Evolutionary conservation across 1,284 basidiomycete genomes (phyloP).

Genomic region (Cryptococcus maquisensis): DNA sequence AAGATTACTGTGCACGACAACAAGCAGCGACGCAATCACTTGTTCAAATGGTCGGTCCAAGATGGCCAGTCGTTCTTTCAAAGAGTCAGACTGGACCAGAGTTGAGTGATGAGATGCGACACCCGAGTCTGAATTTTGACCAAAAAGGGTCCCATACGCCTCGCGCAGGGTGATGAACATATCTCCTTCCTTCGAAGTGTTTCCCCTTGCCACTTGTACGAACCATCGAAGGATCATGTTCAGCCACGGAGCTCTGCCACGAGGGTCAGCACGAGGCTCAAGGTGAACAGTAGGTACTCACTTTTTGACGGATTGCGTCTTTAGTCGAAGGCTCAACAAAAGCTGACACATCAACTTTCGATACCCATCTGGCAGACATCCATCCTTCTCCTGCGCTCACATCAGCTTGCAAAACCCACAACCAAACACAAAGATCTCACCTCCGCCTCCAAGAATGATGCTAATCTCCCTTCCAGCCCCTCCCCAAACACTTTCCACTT

Average conservation of each 20-base stretch:
- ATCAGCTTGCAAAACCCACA: neutral
- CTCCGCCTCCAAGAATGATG: constrained; percentile 60
- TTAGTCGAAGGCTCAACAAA: constrained; percentile 20
- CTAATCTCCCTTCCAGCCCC: constrained; percentile 59
- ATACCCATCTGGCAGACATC: constrained; percentile 23
- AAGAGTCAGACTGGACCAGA: neutral
- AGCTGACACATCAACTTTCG: constrained; percentile 29
- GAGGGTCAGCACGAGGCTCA: neutral
- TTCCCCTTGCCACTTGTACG: constrained; percentile 1
- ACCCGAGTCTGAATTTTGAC: neutral
- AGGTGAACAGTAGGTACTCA: neutral
- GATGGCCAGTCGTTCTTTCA: neutral
- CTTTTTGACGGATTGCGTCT: constrained; percentile 20
- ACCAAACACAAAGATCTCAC: constrained; percentile 44
- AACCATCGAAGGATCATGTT: constrained; percentile 10
- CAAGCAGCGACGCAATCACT: constrained; percentile 17
- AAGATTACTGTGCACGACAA: constrained; percentile 28
- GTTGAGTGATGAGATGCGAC: neutral
- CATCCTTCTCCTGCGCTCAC: constrained; percentile 18
- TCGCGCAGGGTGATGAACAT: neutral
- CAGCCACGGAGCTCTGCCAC: constrained; percentile 8
- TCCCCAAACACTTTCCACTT: constrained; percentile 12
- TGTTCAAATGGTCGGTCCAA: neutral
- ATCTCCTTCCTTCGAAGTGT: neutral
- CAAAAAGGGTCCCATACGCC: neutral